Conservation (phyloP, 176 grass and related monocot genomes). For the Olyra latifolia region DNA sequence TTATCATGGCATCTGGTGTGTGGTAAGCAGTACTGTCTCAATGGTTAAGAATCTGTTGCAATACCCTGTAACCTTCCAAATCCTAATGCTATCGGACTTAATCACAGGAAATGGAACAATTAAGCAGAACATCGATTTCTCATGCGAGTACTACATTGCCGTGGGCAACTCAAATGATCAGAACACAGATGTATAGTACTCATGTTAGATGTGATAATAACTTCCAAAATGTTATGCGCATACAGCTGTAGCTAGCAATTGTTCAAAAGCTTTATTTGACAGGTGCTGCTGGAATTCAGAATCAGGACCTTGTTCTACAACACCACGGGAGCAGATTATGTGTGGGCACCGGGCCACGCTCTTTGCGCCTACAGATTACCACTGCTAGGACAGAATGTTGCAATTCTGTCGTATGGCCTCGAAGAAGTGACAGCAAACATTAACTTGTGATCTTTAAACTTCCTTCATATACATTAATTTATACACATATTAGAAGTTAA, state of each 20-base stretch:
- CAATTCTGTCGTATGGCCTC: constrained; percentile 48
- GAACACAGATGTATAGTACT: constrained; percentile 28
- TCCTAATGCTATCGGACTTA: background rate
- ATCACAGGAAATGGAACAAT: constrained; percentile 58
- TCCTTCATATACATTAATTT: background rate
- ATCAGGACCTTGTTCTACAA: constrained; percentile 57
- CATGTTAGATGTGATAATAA: background rate
- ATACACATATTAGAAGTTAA: background rate
- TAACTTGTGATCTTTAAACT: background rate
- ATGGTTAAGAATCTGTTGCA: background rate
- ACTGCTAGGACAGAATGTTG: constrained; percentile 41
- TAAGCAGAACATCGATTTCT: constrained; percentile 32
- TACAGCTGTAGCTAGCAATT: background rate
- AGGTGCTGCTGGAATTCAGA: constrained; percentile 59
- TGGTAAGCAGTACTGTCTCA: constrained; percentile 25
- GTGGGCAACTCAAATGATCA: constrained; percentile 59
- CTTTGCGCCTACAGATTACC: constrained; percentile 45
- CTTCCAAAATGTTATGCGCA: background rate
- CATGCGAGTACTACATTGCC: constrained; percentile 53
- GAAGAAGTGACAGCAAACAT: constrained; percentile 33
- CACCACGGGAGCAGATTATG: constrained; percentile 58
- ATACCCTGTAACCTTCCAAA: background rate
- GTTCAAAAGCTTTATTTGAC: constrained; percentile 6
- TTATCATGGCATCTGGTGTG: constrained; percentile 47
- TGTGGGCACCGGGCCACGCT: constrained; percentile 39